Evolutionary conservation across 805 yeast species (phyloP), one percentile per base, ranked within the genome.

Genomic region (Aciculoconidium aculeatum): DNA sequence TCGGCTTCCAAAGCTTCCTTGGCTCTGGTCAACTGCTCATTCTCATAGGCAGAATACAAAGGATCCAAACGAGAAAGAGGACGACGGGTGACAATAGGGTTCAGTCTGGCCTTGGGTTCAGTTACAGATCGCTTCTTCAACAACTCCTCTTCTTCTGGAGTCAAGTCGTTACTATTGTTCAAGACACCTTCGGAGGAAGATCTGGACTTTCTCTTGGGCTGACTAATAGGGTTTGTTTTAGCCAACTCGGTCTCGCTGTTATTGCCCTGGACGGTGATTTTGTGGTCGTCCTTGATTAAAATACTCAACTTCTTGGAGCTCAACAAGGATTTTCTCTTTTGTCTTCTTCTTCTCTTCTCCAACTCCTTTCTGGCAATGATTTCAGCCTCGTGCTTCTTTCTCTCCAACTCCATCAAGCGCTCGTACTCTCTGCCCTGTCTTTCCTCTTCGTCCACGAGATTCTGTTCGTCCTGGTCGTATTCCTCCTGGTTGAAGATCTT

Each of bases 401-500:
- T 50, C 43, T 65, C 70, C 21, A 59, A 31, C 33, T 65, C 70
- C 68, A 64, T 62, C 34, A 64, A 50, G 30, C 67, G 56, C 46
- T 71, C 77, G 38, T 64, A 65, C 35, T 59, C 71, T 26, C 37
- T 49, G n/a, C 65, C 68, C 33, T 51, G 51, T 37, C 45, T 58
- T 37, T 64, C 70, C 38, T 63, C 70, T 27, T 53, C 62, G 37
- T 62, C 70, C 8, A 59, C 51, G 37, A 63, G 54, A 25, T 46
- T 51, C 35, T 58, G 68, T 36, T 76, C 82, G 30, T 67, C 74
- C 40, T 68, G 70, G 28, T 58, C 54, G 38, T 63, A 62, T 3
- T 51, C 57, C 45, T 79, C 87, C 51, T 79, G 81, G 44, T 74
- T 80, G 62, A 81, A 81, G 34, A 81, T 74, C 53, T 74, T 77